These are phyloP conservation scores for Coemansia sp. DNA, from an alignment of 192 early-diverging fungal species.

Conservation along the genomic window DNA sequence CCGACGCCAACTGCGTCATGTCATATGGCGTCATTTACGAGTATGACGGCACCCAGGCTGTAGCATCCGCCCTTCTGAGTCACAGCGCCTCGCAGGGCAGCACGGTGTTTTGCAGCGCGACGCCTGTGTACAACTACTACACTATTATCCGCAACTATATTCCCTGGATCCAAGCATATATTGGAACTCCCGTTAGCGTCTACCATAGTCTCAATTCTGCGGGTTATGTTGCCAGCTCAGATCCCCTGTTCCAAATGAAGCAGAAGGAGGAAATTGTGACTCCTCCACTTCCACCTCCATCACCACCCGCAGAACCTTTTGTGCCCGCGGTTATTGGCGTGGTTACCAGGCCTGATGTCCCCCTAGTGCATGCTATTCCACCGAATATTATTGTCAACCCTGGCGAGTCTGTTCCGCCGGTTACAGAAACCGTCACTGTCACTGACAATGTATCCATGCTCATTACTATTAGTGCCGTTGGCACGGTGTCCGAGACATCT, in stretches of 20 bases:
- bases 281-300: too few species aligned
- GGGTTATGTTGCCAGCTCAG: conserved; percentile 1
- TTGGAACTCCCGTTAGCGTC: background rate
- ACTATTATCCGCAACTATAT: conserved; percentile 31
- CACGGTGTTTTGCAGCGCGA: conserved; percentile 13
- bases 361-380: background rate
- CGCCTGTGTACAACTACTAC: conserved; percentile 25
- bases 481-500: background rate
- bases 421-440: background rate
- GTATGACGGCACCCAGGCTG: background rate
- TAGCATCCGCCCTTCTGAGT: conserved; percentile 19
- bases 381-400: background rate
- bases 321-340: background rate
- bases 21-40: conserved; percentile 21
- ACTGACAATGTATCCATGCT: background rate
- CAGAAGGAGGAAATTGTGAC: background rate
- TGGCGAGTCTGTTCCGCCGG: background rate
- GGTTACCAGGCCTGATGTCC: background rate
- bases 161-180: conserved; percentile 12
- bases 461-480: background rate
- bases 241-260: conserved; percentile 5
- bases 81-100: conserved; percentile 12
- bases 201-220: conserved; percentile 1
- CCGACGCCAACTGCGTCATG: conserved; percentile 12
- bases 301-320: background rate